phyloP scores from a whole-genome alignment of 495 filamentous ascomycete genomes.

The Tuber magnatum region DNA sequence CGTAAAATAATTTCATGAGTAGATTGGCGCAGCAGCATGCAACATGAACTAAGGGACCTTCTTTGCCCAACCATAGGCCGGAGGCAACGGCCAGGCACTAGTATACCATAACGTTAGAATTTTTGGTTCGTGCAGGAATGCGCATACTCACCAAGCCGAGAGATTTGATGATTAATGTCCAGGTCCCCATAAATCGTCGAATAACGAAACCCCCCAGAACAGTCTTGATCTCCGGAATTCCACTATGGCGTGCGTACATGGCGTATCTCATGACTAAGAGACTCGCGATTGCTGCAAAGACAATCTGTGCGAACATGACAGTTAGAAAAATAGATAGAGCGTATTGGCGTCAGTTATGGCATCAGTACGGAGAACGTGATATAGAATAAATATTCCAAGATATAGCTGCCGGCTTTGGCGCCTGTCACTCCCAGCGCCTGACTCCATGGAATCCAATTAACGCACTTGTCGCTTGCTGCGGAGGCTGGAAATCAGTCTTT shows the following conservation, averaged over 20 bases:
- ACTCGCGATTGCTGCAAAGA: constrained; percentile 73
- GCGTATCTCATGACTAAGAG: constrained; percentile 77
- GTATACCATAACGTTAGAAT: constrained; percentile 34
- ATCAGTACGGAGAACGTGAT: constrained; percentile 64
- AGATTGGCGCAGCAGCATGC: constrained; percentile 96
- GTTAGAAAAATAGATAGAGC: neutral
- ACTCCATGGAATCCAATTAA: constrained; percentile 81
- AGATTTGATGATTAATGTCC: constrained; percentile 88
- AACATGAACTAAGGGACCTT: constrained; percentile 93
- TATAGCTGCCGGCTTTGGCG: constrained; percentile 62
- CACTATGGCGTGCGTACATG: constrained; percentile 85
- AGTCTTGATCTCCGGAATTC: constrained; percentile 97
- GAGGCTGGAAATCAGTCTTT: constrained; percentile 1
- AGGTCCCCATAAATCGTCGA: constrained; percentile 78
- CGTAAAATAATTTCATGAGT: constrained; percentile 82
- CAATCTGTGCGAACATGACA: constrained; percentile 48
- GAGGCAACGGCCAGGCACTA: constrained; percentile 90
- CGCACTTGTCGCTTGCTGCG: constrained; percentile 63
- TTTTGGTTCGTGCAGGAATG: neutral
- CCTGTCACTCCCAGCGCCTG: constrained; percentile 55
- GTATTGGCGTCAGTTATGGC: neutral
- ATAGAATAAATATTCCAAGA: constrained; percentile 81
- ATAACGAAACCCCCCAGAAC: constrained; percentile 93
- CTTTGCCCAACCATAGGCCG: constrained; percentile 96
- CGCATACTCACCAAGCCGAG: constrained; percentile 65